Percentiles rank a stretch among this genome's conserved stretches.
These are phyloP conservation scores for Hypoxylon subgilvum DNA, from an alignment of 495 filamentous ascomycete species.

Conservation along the genomic window DNA sequence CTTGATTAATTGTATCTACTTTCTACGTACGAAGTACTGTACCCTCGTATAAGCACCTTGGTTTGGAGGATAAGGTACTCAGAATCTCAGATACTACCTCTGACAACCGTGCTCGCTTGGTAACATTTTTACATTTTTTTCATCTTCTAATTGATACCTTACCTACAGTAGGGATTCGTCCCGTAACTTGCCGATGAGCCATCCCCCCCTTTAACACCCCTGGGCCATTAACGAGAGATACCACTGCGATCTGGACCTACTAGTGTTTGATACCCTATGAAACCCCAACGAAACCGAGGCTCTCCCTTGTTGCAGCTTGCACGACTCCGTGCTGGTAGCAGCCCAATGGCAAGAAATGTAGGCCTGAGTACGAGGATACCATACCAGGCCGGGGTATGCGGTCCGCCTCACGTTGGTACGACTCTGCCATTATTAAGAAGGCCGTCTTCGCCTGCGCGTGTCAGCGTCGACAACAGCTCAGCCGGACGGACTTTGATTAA, in stretches of 20 bases:
- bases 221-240: slow-evolving; percentile 23
- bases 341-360: slow-evolving; percentile 27
- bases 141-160: too few species aligned
- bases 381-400: slow-evolving; percentile 30
- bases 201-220: slow-evolving; percentile 23
- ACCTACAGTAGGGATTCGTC: too few species aligned
- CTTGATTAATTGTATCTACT: slow-evolving; percentile 18
- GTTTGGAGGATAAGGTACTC: slow-evolving; percentile 9
- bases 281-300: slow-evolving; percentile 40
- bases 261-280: slow-evolving; percentile 38
- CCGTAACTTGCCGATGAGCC: slow-evolving; percentile 38
- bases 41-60: slow-evolving; percentile 5
- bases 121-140: slow-evolving; percentile 12
- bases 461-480: slow-evolving; percentile 22
- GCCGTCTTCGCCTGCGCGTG: slow-evolving; percentile 26
- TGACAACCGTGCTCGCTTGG: slow-evolving; percentile 25
- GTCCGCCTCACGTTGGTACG: slow-evolving; percentile 24
- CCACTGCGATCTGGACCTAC: slow-evolving; percentile 25
- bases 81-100: slow-evolving; percentile 21
- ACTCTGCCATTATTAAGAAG: slow-evolving; percentile 40
- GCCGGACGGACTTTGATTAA: slow-evolving; percentile 33
- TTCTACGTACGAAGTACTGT: too few species aligned
- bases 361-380: slow-evolving; percentile 28
- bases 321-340: slow-evolving; percentile 38
- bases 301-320: slow-evolving; percentile 34